Conservation (phyloP, 2,329 filamentous ascomycete genomes). For the Uncinocarpus reesii region DNA sequence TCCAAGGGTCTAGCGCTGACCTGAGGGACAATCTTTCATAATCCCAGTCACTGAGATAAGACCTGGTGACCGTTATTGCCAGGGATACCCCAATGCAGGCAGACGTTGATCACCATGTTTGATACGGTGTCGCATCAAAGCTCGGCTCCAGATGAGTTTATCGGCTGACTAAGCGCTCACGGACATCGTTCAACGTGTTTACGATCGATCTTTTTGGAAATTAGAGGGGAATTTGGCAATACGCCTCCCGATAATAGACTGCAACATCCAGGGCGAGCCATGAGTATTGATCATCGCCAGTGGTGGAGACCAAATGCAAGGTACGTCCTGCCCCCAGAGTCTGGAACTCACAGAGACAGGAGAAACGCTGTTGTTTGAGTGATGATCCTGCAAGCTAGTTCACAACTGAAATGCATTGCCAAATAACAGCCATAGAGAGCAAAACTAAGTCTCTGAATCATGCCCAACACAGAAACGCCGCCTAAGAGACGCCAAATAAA, state of each 20-base stretch:
- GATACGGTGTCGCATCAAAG: too few relatives aligned
- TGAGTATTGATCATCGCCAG: neutral
- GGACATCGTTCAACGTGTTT: too few relatives aligned
- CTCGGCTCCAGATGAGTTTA: too few relatives aligned
- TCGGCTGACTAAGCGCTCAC: conserved; percentile 3
- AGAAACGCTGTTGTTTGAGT: neutral
- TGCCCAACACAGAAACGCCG: neutral
- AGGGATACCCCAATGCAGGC: neutral
- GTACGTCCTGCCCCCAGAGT: neutral
- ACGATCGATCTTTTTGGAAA: too few relatives aligned
- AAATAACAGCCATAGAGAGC: neutral
- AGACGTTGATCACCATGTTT: neutral
- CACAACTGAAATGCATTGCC: neutral
- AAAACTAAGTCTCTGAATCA: too few relatives aligned
- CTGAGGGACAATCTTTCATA: neutral
- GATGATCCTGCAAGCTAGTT: neutral
- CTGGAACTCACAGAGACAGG: neutral
- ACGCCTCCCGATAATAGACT: neutral
- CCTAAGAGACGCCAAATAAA: neutral
- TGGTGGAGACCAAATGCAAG: neutral
- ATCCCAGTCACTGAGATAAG: too few relatives aligned
- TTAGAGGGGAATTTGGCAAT: neutral
- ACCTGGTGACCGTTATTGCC: too few relatives aligned
- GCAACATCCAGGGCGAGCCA: neutral
- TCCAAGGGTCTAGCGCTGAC: too few relatives aligned